A percentile compares a stretch with the other conserved stretches of the same genome.
Conservation (phyloP, 1,139 yeast genomes). For the Saccharomyces hybrid region DNA sequence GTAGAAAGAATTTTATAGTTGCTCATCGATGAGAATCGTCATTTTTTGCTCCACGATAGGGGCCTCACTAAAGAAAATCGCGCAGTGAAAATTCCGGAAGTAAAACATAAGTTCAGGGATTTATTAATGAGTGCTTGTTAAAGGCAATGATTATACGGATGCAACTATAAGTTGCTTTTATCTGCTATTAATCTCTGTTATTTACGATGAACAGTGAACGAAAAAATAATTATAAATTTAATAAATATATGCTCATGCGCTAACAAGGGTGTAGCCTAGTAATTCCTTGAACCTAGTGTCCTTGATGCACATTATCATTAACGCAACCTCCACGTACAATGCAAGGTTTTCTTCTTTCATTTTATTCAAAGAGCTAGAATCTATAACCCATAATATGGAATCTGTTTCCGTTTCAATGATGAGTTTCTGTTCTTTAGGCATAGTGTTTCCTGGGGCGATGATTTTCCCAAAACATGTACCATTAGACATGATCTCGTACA, state of each 20-base stretch:
- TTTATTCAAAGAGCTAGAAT: conserved; percentile 39
- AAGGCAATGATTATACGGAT: background rate
- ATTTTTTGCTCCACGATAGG: background rate
- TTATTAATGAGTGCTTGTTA: background rate
- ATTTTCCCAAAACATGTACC: conserved; percentile 74
- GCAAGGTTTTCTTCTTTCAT: conserved; percentile 37
- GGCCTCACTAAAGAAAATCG: background rate
- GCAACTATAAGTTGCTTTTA: background rate
- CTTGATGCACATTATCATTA: conserved; percentile 55
- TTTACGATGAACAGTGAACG: background rate
- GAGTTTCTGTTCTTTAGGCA: conserved; percentile 14
- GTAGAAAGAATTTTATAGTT: too few relatives aligned
- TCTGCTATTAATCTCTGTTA: conserved; percentile 2
- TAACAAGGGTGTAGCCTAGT: conserved; percentile 60
- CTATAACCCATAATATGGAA: conserved; percentile 66
- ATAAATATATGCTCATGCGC: conserved; percentile 27
- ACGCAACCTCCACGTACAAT: conserved; percentile 58
- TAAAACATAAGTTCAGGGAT: background rate
- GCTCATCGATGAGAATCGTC: background rate
- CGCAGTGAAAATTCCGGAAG: background rate
- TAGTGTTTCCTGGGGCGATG: conserved; percentile 11
- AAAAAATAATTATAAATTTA: background rate
- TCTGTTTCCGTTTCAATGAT: conserved; percentile 41
- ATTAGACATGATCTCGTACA: conserved; percentile 76
- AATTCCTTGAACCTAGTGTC: conserved; percentile 69